A percentile compares a stretch with the other conserved stretches of the same genome.
These are phyloP conservation scores for Coprinellus micaceus DNA, from an alignment of 768 basidiomycete genomes.

Conservation along the genomic window DNA sequence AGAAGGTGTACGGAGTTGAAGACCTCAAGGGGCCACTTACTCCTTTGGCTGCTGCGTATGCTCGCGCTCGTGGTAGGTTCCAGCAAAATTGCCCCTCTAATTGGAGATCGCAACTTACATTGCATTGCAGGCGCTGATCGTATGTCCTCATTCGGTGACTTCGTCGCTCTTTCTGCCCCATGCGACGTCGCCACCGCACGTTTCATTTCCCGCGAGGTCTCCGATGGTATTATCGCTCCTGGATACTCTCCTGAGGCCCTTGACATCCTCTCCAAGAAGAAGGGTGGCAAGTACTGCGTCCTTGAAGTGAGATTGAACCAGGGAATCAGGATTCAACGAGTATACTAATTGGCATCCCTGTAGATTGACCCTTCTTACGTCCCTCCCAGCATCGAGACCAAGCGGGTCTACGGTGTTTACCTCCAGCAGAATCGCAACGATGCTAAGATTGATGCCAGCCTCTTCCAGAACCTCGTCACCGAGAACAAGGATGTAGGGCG, in stretches of 20 bases:
- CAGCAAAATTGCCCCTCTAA: too few relatives aligned
- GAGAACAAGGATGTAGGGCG: slow-evolving; percentile 74
- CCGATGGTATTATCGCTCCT: slow-evolving; percentile 96
- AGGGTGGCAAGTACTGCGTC: slow-evolving; percentile 97
- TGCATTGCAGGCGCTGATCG: slow-evolving; percentile 76
- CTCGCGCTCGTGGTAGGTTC: slow-evolving; percentile 80
- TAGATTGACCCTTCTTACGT: slow-evolving; percentile 87
- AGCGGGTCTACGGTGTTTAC: slow-evolving; percentile 90
- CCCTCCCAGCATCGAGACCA: slow-evolving; percentile 81
- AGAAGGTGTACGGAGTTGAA: slow-evolving; percentile 94
- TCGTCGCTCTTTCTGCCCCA: slow-evolving; percentile 89
- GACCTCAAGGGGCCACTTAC: slow-evolving; percentile 90
- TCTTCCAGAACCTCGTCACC: slow-evolving; percentile 88
- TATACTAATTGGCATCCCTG: not conserved
- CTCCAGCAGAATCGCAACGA: slow-evolving; percentile 91
- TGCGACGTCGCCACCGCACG: slow-evolving; percentile 94
- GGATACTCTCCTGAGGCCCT: slow-evolving; percentile 87
- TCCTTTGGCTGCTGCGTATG: slow-evolving; percentile 88
- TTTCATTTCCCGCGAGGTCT: slow-evolving; percentile 98
- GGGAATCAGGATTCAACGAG: slow-evolving; percentile 12
- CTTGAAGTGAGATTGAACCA: slow-evolving; percentile 74
- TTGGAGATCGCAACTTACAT: too few relatives aligned
- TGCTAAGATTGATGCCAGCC: slow-evolving; percentile 71
- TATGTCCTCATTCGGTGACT: slow-evolving; percentile 99
- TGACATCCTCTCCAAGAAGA: slow-evolving; percentile 91